Conservation (phyloP, 306 rosid species). For the Lithocarpus polystachyus region DNA sequence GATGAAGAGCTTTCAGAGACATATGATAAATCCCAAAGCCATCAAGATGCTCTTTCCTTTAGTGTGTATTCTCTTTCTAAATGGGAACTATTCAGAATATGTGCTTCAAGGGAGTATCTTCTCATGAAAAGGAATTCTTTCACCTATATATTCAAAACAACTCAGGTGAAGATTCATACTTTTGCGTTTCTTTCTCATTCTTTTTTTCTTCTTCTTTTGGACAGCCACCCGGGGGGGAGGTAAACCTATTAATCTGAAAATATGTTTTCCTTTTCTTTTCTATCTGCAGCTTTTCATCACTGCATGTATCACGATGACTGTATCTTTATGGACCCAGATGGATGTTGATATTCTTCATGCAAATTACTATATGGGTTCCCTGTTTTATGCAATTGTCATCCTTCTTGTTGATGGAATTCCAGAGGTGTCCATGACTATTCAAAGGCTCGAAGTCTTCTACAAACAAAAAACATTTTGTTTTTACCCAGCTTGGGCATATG, state of each 20-base stretch:
- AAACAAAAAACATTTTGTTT: conserved; percentile 30
- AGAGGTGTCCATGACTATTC: conserved; percentile 43
- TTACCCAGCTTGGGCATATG: conserved; percentile 62
- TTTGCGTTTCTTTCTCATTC: not conserved
- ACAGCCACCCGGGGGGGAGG: no score
- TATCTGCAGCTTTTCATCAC: conserved; percentile 34
- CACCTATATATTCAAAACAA: conserved; percentile 31
- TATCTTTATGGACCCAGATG: conserved; percentile 39
- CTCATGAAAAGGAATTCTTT: conserved; percentile 45
- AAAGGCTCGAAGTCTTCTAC: conserved; percentile 43
- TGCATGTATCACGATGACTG: conserved; percentile 45
- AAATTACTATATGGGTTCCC: conserved; percentile 40
- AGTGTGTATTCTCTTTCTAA: conserved; percentile 30
- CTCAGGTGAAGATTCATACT: conserved; percentile 29
- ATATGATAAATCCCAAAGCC: conserved; percentile 21
- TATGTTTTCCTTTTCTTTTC: not conserved
- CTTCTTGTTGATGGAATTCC: conserved; percentile 42
- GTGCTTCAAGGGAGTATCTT: conserved; percentile 41
- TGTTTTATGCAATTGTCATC: conserved; percentile 30
- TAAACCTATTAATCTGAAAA: not conserved
- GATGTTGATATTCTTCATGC: conserved; percentile 29
- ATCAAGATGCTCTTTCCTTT: conserved; percentile 19
- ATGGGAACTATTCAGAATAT: conserved; percentile 46
- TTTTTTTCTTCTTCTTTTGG: not conserved
- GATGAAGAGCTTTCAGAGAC: conserved; percentile 24